Evolutionary conservation across 1,284 basidiomycete species (phyloP).

Genomic region (Ustilago crameri): DNA sequence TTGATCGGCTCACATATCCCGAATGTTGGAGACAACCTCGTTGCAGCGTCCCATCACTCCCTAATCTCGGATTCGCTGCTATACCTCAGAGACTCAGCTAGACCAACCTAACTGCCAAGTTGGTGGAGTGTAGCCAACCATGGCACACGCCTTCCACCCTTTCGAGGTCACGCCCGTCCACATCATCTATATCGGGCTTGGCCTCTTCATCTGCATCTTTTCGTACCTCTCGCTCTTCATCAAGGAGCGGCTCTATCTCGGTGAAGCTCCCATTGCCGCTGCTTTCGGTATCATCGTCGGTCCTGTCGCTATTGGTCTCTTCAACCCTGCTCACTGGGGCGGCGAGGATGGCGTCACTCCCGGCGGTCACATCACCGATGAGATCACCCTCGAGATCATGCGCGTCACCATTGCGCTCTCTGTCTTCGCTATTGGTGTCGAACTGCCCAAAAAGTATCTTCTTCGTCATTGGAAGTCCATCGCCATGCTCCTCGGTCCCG

Average conservation of each 20-base stretch:
- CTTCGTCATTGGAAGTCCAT: constrained; percentile 88
- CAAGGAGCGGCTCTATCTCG: constrained; percentile 92
- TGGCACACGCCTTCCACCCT: constrained; percentile 57
- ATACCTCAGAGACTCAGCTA: background rate
- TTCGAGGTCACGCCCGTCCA: constrained; percentile 65
- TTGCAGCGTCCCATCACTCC: constrained; percentile 17
- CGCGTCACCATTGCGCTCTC: constrained; percentile 96
- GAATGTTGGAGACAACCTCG: constrained; percentile 35
- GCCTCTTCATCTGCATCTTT: constrained; percentile 74
- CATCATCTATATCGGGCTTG: constrained; percentile 64
- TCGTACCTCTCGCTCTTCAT: constrained; percentile 94
- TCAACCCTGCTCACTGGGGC: constrained; percentile 87
- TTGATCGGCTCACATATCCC: constrained; percentile 16
- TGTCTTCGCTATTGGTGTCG: constrained; percentile 96
- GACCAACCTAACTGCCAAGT: background rate
- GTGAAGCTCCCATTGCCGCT: constrained; percentile 96
- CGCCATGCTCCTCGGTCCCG: constrained; percentile 84
- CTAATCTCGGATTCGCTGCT: background rate
- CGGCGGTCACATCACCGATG: constrained; percentile 76
- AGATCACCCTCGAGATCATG: constrained; percentile 78
- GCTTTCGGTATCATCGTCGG: constrained; percentile 89
- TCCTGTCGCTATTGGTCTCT: constrained; percentile 84
- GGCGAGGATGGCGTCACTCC: constrained; percentile 71
- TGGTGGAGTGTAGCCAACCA: constrained; percentile 6
- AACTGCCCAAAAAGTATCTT: constrained; percentile 75